phyloP scores from a whole-genome alignment of 768 basidiomycete genomes.

The Lanmaoa rubissima region DNA sequence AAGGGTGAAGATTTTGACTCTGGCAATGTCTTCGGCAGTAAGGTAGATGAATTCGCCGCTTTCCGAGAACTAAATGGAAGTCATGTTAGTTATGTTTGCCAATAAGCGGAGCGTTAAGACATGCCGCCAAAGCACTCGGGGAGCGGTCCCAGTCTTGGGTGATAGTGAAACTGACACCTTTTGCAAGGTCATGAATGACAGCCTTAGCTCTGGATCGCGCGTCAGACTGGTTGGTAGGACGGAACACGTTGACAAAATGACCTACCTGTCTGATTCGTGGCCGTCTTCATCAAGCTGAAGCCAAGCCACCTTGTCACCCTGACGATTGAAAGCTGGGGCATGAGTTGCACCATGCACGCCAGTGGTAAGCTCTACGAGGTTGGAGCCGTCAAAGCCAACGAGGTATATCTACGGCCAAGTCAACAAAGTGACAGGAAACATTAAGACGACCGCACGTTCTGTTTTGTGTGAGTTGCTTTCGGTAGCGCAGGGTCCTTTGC shows the following conservation, averaged over 20 bases:
- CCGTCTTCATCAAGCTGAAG: constrained; percentile 85
- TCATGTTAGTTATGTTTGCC: neutral
- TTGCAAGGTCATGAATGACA: constrained; percentile 72
- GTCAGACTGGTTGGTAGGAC: neutral
- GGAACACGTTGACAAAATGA: neutral
- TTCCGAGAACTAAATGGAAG: constrained; percentile 59
- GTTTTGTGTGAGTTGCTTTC: constrained; percentile 84
- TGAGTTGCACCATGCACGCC: constrained; percentile 83
- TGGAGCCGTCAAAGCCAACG: constrained; percentile 52
- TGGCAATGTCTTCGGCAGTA: constrained; percentile 76
- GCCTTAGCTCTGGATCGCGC: constrained; percentile 57
- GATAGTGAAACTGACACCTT: constrained; percentile 65
- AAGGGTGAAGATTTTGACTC: constrained; percentile 69
- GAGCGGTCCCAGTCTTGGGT: constrained; percentile 88
- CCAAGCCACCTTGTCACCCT: constrained; percentile 81
- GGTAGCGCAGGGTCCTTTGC: constrained; percentile 80
- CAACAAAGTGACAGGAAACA: neutral
- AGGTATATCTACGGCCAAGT: constrained; percentile 59
- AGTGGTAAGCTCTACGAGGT: constrained; percentile 70
- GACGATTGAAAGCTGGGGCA: constrained; percentile 63
- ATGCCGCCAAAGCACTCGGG: constrained; percentile 34
- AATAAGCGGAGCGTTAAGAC: neutral
- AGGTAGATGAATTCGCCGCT: constrained; percentile 69
- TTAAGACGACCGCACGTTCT: constrained; percentile 52
- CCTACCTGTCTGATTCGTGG: constrained; percentile 80